Percentiles rank a stretch among this genome's conserved stretches.
Evolutionary conservation across 140 eudicot species (phyloP).

Genomic region (Artemisia princeps): DNA sequence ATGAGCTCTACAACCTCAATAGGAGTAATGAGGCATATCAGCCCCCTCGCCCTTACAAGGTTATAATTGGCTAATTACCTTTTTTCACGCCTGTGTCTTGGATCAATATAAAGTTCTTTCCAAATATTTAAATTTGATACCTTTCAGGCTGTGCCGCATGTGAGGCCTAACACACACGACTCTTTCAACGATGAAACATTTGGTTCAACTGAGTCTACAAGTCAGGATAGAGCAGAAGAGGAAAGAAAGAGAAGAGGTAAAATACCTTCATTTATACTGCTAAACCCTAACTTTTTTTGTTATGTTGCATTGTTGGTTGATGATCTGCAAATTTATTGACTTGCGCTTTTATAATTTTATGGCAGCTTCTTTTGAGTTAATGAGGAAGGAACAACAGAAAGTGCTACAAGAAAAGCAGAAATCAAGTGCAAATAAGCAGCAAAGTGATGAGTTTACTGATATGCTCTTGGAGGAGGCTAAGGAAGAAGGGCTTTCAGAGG

Average conservation of each 20-base stretch:
- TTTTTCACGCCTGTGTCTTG: slow-evolving; percentile 11
- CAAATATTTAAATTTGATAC: slow-evolving; percentile 7
- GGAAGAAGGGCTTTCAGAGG: slow-evolving; percentile 35
- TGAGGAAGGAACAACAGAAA: slow-evolving; percentile 96
- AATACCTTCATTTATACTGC: neutral
- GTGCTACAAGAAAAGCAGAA: slow-evolving; percentile 85
- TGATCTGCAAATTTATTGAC: slow-evolving; percentile 14
- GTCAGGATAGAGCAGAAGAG: slow-evolving; percentile 92
- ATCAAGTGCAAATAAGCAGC: slow-evolving; percentile 38
- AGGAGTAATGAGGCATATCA: slow-evolving; percentile 84
- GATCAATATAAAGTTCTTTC: slow-evolving; percentile 10
- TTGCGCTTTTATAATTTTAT: slow-evolving; percentile 9
- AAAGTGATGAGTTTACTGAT: slow-evolving; percentile 36
- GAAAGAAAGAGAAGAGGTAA: slow-evolving; percentile 90
- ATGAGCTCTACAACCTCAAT: slow-evolving; percentile 57
- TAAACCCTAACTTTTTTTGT: slow-evolving; percentile 10
- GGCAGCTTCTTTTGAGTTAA: slow-evolving; percentile 81
- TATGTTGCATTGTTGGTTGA: slow-evolving; percentile 9
- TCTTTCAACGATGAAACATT: slow-evolving; percentile 90
- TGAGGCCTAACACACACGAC: slow-evolving; percentile 59
- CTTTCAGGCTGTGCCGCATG: slow-evolving; percentile 65
- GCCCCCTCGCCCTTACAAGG: slow-evolving; percentile 99
- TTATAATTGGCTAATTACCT: slow-evolving; percentile 5
- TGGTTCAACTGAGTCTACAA: slow-evolving; percentile 70
- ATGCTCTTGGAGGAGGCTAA: slow-evolving; percentile 42